Evolutionary conservation across 768 basidiomycete genomes (phyloP), one percentile per base, ranked within the genome.

Genomic region (Suillus plorans): DNA sequence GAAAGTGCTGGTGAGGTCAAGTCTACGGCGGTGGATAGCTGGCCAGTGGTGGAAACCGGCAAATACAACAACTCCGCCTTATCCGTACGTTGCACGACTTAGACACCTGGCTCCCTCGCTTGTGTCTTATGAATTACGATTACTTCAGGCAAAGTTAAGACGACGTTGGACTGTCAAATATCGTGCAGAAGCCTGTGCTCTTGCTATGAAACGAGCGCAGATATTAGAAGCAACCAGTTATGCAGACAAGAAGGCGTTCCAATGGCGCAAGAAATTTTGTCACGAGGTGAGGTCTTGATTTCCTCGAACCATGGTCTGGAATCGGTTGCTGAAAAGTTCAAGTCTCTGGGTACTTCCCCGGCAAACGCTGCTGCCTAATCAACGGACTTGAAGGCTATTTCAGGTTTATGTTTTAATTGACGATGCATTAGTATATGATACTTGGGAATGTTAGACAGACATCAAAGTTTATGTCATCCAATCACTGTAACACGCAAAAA

Each of bases 221-320:
- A 73, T 73, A 7, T 72, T 79, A 61, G 77, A 77, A 5, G 65
- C 73, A 14, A 70, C 75, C 60, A 70, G 76, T 56, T 78, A 73
- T 34, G 73, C 74, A 31, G 79, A 79, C 58, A 81, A 77, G 64
- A 76, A 76, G 69, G 83, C 78, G 60, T 70, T 82, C 59, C 80
- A 84, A 7, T 87, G 87, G 88, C 75, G 84, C 56, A 86, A 82
- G 68, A 79, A 79, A n/a, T 82, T 84, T 34, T 89, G 88, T 71
- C 76, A 79, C 4, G 80, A 83, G 75, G 85, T 81, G 71, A 62
- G 71, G 63, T 22, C 28, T 52, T 50, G 7, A 36, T 36, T 0
- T 7, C 39, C 25, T 58, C 9, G 9, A 36, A 55, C 34, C 10
- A 5, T n/a, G 12, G 12, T 36, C 12, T 12, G 34, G 39, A 25